Conservation (phyloP, 2,329 filamentous ascomycete species). For the Beauveria caledonica region DNA sequence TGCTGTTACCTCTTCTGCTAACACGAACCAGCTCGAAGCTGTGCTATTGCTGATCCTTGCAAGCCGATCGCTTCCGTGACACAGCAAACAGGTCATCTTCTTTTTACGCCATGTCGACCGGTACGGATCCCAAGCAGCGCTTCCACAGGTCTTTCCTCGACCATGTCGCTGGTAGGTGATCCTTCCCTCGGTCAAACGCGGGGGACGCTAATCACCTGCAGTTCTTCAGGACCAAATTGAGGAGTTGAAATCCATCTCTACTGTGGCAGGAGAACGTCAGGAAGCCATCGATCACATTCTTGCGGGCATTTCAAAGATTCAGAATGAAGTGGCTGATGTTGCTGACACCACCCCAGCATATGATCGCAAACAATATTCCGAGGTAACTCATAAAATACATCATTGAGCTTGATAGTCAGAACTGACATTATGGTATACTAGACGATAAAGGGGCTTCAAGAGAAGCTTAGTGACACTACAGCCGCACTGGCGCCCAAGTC, state of each 20-base stretch:
- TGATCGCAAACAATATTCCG: constrained; percentile 78
- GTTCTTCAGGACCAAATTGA: constrained; percentile 71
- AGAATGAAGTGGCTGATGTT: constrained; percentile 77
- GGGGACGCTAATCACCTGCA: constrained; percentile 25
- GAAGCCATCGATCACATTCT: constrained; percentile 76
- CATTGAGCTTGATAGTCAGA: background rate
- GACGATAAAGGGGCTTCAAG: constrained; percentile 72
- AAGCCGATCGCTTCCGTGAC: background rate
- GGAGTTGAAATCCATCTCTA: constrained; percentile 53
- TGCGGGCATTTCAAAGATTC: constrained; percentile 69
- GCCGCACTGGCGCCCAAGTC: constrained; percentile 62
- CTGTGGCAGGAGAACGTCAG: constrained; percentile 63
- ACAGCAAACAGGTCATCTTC: background rate
- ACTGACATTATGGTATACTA: constrained; percentile 23
- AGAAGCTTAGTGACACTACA: constrained; percentile 65
- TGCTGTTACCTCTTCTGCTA: background rate
- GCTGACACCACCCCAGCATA: constrained; percentile 77
- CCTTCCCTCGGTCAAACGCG: too few relatives aligned
- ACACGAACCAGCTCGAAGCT: background rate
- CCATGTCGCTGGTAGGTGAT: constrained; percentile 57
- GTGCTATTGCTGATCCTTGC: background rate
- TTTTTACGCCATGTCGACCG: constrained; percentile 20
- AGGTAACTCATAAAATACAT: constrained; percentile 40
- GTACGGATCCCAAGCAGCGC: constrained; percentile 51
- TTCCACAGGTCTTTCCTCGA: constrained; percentile 82